Evolutionary conservation across 805 yeast genomes (phyloP), one percentile per base, ranked within the genome.

Genomic region (Debaryomyces tyrocola): DNA sequence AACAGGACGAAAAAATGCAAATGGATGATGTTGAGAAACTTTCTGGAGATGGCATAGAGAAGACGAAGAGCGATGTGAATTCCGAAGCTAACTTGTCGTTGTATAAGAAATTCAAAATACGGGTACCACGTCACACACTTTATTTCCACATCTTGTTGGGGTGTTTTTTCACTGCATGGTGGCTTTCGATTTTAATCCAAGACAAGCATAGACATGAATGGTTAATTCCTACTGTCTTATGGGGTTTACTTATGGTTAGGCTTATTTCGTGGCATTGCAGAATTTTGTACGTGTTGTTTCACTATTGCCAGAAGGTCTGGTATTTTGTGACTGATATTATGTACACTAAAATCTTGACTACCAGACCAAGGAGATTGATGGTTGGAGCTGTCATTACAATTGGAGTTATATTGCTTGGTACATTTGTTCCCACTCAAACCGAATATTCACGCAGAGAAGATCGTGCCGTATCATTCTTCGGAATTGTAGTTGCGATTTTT

Each of bases 391-490:
- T 66, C 4, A 58, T 79, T 8, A 70, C 79, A 9, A 51, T 78
- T 6, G 75, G 70, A 4, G 80, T 77, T 9, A 62, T 82, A 27
- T 65, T 82, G 37, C 54, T 81, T 18, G 85, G 84, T 15, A 75
- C 85, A 0, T 79, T 82, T 55, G 76, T 77, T 7, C 76, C 80
- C 2, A 62, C 67, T 8, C 79, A 76, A 51, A 71, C 77, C 28
- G 62, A 58, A 3, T 75, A 73, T 51, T 78, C 84, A 7, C 59
- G 51, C 45, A 67, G 80, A 50, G 51, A 63, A 20, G 85, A 82
- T 52, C 72, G 86, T 46, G 84, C 80, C 3, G 67, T 81, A 39
- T 79, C 86, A 5, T 78, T 82, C 54, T 71, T 79, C 42, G 87
- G 87, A 0, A 62, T 74, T 43, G 56, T 76, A 29, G 77, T 81